Base-by-base conservation (phyloP, 805 yeast genomes). In the Wickerhamiella azyma region DNA sequence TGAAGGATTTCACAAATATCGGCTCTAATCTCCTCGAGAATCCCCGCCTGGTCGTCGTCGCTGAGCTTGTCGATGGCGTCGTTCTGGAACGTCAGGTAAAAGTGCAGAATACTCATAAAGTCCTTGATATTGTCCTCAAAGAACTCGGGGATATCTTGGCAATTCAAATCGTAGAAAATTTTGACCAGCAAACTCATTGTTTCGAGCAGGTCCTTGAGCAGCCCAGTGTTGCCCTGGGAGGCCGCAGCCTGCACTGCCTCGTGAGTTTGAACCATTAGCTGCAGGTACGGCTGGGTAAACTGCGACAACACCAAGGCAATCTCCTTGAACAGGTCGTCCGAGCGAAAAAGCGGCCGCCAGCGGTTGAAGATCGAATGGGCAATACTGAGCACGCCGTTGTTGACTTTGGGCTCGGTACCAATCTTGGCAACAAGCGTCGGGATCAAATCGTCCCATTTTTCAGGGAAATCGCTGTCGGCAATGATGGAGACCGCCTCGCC, bases 81-180 rank as follows among this genome's bases (percentile, higher is more conserved):
- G 48, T 78, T 77, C 13, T 67, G 59, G 58, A 77, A 85, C 36
- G 71, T 65, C 48, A 92, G 68, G 60, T 88, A 89, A 63, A 82
- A 83, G 60, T 85, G 94, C 54, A 88, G 69, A 26, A 88, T 74
- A 5, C 70, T 69, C 92, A 94, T 84, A 45, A 94, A 86, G 14
- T 65, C 67, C 36, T 71, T 66, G 62, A 92, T 66, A 60, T 92
- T 75, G 64, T 92, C 97, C 65, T 94, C 99, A 60, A 92, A 92
- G 59, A 89, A 92, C 64, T 88, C 98, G 1, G 99, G 98, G 45
- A 92, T 81, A 64, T 92, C 99, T 66, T 94, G 98, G 64, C 96
- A 89, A 62, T 92, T 92, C 57, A 92, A 75, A 61, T 92, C 99
- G 60, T 78, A 85, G 64, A 84, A 94, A 32, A 94, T 75, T 60